Evolutionary conservation across 202 grass and related monocot species (phyloP), one percentile per base, ranked within the genome.

Genomic region (Schoenoplectus tabernaemontani): DNA sequence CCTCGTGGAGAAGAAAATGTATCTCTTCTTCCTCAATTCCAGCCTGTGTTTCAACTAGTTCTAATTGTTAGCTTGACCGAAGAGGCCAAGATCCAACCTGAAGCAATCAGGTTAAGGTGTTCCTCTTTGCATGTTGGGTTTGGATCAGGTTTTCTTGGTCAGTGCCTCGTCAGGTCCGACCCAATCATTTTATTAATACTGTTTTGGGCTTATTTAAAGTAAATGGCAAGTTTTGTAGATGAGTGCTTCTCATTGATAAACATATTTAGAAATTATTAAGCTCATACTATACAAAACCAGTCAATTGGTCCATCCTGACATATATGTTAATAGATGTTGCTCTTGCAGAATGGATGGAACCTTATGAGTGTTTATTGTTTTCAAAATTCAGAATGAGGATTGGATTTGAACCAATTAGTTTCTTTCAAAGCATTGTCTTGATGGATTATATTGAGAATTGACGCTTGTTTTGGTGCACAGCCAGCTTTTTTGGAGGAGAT

Each of bases 1-100:
- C 95, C 91, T 85, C 93, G 95, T 71, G 91, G 91, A 42, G 91
- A 98, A 89, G 95, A 98, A 89, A 94, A 98, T 83, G 95, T 98
- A 91, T 50, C 12, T 63, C 77, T 80, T 41, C 59, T 46, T 78
- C 57, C 75, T 78, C 75, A 59, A 70, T 70, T 70, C 65, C 9
- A 46, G 9, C 41, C 10, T 47, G 41, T 70, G 9, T 47, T 70
- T 70, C 20, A 70, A 46, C 20, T 70, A 70, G 66, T 41, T 5
- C 3, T 70, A 47, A 13, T 46, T 44, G 38, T 46, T 64, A 64
- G 12, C 13, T 5, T 64, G 61, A 17, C 5, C 33, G 30, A 38
- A 38, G 62, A 64, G 33, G 32, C 62, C 62, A 64, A 63, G 11
- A 63, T 24, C 26, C 12, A 63, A 63, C 30, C 30, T 36, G 28